Evolutionary conservation across 768 basidiomycete species (phyloP), one percentile per base, ranked within the genome.

Genomic region (Mycena floridula): DNA sequence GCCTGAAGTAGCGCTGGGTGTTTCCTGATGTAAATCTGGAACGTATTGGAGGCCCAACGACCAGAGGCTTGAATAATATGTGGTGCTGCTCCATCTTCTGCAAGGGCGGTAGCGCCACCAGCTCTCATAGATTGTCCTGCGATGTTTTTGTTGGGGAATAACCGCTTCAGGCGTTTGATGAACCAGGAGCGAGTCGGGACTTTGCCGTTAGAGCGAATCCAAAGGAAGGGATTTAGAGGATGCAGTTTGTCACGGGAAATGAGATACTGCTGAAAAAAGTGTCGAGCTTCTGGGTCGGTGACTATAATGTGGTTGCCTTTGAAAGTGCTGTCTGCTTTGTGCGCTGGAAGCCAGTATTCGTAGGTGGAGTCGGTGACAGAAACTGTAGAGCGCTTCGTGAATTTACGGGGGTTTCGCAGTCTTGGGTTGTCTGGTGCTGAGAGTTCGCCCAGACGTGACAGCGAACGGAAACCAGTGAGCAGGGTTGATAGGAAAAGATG

Each of bases 101-200:
- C 71, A 3, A 68, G 54, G 8, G 40, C 52, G 3, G 72, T 75
- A 0, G 72, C 68, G 6, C 72, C 68, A 0, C 73, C 69, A 7
- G 70, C 54, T 15, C 63, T 64, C 43, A 70, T 9, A 9, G 16
- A 30, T 16, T 30, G 28, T 9, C 28, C 28, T 9, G 9, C 28
- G 16, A 9, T 9, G 26, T 44, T 32, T 4, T 45, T 25, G 21
- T 32, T 22, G 0, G 56, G 53, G 30, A 69, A 63, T 25, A 56
- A 45, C 0, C 8, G 5, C 2, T 45, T 52, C 0, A 74, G 46
- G 2, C 61, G 55, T 0, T 11, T 6, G 0, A 61, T 51, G 50
- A 72, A 71, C 64, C 69, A 74, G 0, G 45, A 18, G 0, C 62
- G 51, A 0, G 59, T 65, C 0, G 70, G 72, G 0, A 65, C 42